Base-by-base conservation (phyloP, 1,284 basidiomycete species). In the Tilletia caries region DNA sequence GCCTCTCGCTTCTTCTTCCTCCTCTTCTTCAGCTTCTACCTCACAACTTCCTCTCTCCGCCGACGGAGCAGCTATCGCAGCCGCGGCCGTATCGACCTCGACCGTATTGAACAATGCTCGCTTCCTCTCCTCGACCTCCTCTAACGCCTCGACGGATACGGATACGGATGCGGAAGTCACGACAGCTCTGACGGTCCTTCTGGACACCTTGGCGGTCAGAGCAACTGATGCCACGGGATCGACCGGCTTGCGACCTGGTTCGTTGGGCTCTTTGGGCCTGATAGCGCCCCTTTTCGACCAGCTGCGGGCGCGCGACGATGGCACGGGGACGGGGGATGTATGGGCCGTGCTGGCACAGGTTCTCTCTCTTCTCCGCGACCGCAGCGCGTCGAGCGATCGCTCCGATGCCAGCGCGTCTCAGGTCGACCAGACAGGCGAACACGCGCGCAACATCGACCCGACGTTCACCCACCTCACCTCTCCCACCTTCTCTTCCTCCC, bases 401-500 rank as follows among this genome's bases (percentile, higher is more conserved):
- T n/a, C n/a, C n/a, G n/a, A n/a, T n/a, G n/a, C n/a, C n/a, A n/a
- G n/a, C n/a, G n/a, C n/a, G n/a, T n/a, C n/a, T n/a, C n/a, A n/a
- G n/a, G n/a, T n/a, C n/a, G n/a, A n/a, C n/a, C n/a, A n/a, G n/a
- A n/a, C n/a, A n/a, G n/a, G n/a, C n/a, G n/a, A n/a, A n/a, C n/a
- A 8, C n/a, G 8, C n/a, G 6, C 25, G n/a, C 25, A 50, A 23
- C 48, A 27, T 1, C 48, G n/a, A 50, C 48, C 8, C 8, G n/a
- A 50, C 1, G 1, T 50, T 8, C 48, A 50, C 20, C 54, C 54
- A 32, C 6, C 20, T 27, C 23, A 6, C 54, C 8, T 13, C 23
- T 6, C 54, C 13, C 29, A 27, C 8, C 32, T 33, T 60, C 54
- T 10, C 13, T 18, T 68, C 66, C 12, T 82, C 80, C 1, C 3